These are phyloP conservation scores for Beauveria pseudobassiana DNA, from an alignment of 2,329 filamentous ascomycete genomes.

Conservation along the genomic window DNA sequence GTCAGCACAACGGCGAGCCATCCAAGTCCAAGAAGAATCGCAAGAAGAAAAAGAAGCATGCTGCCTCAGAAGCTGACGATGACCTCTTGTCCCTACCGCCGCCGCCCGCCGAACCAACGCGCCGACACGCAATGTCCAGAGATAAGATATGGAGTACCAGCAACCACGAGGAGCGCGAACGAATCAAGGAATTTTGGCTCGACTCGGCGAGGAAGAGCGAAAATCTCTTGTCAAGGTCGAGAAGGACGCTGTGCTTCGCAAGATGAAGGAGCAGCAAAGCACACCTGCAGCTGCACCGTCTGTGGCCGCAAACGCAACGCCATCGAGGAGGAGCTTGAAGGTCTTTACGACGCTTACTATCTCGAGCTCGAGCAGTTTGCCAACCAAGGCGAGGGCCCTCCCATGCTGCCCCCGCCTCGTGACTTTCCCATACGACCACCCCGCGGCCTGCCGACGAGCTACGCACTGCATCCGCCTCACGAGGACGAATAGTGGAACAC, in stretches of 20 bases:
- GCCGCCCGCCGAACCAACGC: constrained; percentile 22
- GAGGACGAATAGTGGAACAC: constrained; percentile 65
- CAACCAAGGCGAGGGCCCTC: constrained; percentile 66
- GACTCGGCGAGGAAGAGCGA: constrained; percentile 85
- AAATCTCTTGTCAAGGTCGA: constrained; percentile 96
- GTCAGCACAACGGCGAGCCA: constrained; percentile 23
- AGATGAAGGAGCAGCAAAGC: constrained; percentile 99
- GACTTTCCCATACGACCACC: constrained; percentile 54
- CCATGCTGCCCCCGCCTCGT: constrained; percentile 43
- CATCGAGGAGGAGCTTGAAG: constrained; percentile 96
- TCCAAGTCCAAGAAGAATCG: constrained; percentile 52
- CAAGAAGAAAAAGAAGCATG: constrained; percentile 60
- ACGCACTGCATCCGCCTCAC: constrained; percentile 60
- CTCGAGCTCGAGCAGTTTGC: constrained; percentile 97
- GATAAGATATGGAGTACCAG: constrained; percentile 98
- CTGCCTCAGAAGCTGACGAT: constrained; percentile 14
- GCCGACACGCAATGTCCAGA: constrained; percentile 47
- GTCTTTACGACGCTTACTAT: constrained; percentile 97
- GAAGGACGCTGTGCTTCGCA: constrained; percentile 93
- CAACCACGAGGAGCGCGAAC: constrained; percentile 86
- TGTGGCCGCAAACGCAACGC: constrained; percentile 93
- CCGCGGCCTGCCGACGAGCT: constrained; percentile 50
- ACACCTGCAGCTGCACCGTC: constrained; percentile 96
- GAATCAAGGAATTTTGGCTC: constrained; percentile 98
- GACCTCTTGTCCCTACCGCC: constrained; percentile 14